Evolutionary conservation across 2,329 filamentous ascomycete genomes (phyloP), one percentile per base, ranked within the genome.

Genomic region (Zymoseptoria tritici): DNA sequence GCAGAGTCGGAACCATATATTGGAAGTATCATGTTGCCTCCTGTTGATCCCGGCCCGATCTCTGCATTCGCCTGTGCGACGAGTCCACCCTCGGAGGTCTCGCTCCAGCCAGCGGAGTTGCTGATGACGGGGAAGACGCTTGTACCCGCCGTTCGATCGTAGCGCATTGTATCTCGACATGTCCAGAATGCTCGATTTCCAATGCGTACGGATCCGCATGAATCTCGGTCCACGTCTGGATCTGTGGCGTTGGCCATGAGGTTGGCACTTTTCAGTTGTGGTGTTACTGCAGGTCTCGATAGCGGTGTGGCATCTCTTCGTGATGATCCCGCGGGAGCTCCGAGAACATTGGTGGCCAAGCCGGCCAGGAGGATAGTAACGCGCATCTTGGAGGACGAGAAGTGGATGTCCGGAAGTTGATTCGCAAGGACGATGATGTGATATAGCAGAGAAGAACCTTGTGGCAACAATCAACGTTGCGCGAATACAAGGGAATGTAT

Each of bases 161-260:
- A 67, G 4, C 50, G 49, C 42, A 59, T 57, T 11, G 66, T 69
- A 24, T 69, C 67, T 58, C 67, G 60, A 59, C 67, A 69, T 21
- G 67, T 69, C 67, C 67, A 68, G 8, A 68, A 57, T 21, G 62
- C 60, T 58, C 67, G 60, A 13, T 58, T 56, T 31, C 58, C 57
- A 4, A 69, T 57, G 2, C 60, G 59, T 20, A 55, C 50, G 1
- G 66, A 68, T 13, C 61, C 65, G 53, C 67, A 69, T 3, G 66
- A 68, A 59, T 69, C 67, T 54, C 67, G 64, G 29, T 60, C 65
- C 16, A 67, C 53, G n/a, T 54, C 55, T 9, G 66, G 60, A 50
- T 67, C 62, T 31, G 65, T 67, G 16, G 66, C 64, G 50, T 66
- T 67, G 3, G 58, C 65, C 13, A 66, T 21, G 50, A 64, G 58